Evolutionary conservation across 768 basidiomycete genomes (phyloP).

Genomic region (Lactarius akahatsu): DNA sequence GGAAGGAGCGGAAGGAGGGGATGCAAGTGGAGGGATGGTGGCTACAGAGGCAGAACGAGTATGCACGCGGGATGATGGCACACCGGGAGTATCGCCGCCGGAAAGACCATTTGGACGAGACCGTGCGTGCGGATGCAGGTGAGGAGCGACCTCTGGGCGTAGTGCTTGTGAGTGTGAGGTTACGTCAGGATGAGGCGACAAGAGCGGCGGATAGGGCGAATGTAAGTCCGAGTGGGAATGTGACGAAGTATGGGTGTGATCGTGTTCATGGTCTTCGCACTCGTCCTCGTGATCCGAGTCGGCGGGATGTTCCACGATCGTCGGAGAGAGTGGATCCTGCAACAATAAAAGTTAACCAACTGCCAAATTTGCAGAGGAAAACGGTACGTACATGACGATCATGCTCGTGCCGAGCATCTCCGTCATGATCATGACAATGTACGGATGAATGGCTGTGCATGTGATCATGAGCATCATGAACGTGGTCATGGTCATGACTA

Average conservation of each 20-base stretch:
- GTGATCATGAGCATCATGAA: constrained; percentile 7
- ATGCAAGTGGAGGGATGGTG: constrained; percentile 24
- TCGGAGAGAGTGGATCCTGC: constrained; percentile 10
- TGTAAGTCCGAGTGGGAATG: constrained; percentile 31
- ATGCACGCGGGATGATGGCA: constrained; percentile 27
- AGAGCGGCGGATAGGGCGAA: background rate
- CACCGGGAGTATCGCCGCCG: constrained; percentile 12
- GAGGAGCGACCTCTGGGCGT: background rate
- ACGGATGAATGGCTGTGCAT: constrained; percentile 20
- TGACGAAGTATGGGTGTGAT: constrained; percentile 31
- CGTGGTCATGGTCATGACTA: constrained; percentile 13
- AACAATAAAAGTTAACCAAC: constrained; percentile 16
- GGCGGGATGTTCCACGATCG: constrained; percentile 19
- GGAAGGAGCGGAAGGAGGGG: constrained; percentile 31
- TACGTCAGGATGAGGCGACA: constrained; percentile 27
- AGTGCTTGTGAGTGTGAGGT: background rate
- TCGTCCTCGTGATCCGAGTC: constrained; percentile 25
- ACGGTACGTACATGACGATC: constrained; percentile 9
- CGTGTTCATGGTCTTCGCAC: constrained; percentile 31
- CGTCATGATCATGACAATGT: constrained; percentile 32
- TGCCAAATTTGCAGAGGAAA: background rate
- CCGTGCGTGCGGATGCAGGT: constrained; percentile 31
- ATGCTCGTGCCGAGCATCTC: constrained; percentile 35
- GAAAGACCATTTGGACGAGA: constrained; percentile 33
- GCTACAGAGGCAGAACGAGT: constrained; percentile 31